These are phyloP conservation scores for Allium cepa DNA, from an alignment of 106 monocot species.

Conservation along the genomic window DNA sequence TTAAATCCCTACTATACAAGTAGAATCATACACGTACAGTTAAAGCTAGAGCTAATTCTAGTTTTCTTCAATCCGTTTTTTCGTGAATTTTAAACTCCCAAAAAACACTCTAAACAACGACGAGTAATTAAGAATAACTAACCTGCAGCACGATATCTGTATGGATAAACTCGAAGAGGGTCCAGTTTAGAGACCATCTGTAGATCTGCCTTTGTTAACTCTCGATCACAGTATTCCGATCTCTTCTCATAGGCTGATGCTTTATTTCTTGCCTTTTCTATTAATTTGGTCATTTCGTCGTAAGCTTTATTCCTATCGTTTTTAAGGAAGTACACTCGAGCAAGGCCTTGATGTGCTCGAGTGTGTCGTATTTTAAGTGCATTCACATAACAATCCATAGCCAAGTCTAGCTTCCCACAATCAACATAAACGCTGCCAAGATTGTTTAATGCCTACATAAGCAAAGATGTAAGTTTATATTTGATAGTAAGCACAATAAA, in stretches of 20 bases:
- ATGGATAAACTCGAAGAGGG: constrained; percentile 87
- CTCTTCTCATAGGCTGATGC: constrained; percentile 97
- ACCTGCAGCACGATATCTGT: constrained; percentile 98
- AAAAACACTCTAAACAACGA: too few relatives aligned
- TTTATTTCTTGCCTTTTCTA: constrained; percentile 79
- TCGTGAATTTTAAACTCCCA: too few relatives aligned
- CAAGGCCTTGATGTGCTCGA: constrained; percentile 96
- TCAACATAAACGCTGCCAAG: constrained; percentile 98
- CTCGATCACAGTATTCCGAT: constrained; percentile 88
- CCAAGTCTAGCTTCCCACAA: constrained; percentile 80
- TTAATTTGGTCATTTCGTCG: constrained; percentile 87
- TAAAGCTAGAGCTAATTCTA: too few relatives aligned
- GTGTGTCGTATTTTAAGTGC: constrained; percentile 93
- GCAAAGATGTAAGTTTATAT: neutral
- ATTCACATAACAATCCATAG: constrained; percentile 87
- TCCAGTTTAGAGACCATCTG: constrained; percentile 83
- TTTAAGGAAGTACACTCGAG: constrained; percentile 87
- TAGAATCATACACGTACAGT: too few relatives aligned
- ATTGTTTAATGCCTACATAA: constrained; percentile 86
- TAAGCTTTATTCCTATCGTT: constrained; percentile 67
- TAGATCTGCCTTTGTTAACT: constrained; percentile 70
- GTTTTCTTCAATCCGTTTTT: too few relatives aligned
- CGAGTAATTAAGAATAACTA: constrained; percentile 1
- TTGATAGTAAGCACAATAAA: neutral
- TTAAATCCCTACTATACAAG: too few relatives aligned